phyloP scores from a whole-genome alignment of 2,329 filamentous ascomycete species.

The Bipolaris oryzae region DNA sequence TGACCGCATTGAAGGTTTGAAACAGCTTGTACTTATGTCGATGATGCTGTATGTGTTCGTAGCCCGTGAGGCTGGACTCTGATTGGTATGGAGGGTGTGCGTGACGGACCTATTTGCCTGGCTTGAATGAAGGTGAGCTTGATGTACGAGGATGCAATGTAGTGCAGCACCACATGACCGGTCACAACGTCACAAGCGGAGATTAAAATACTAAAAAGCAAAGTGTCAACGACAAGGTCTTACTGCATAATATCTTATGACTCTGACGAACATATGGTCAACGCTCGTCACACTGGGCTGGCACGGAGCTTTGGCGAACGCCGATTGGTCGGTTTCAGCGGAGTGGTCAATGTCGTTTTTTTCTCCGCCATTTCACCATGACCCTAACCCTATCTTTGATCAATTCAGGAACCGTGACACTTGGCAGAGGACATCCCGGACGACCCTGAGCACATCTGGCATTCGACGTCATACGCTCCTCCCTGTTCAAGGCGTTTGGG shows the following conservation, averaged over 20 bases:
- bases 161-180: neutral
- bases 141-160: neutral
- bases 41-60: neutral
- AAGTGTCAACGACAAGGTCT: neutral
- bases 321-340: constrained; percentile 23
- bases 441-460: neutral
- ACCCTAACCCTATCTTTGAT: neutral
- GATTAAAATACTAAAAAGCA: neutral
- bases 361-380: constrained; percentile 3
- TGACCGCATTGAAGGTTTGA: neutral
- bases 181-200: neutral
- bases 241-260: neutral
- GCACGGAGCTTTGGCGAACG: constrained; percentile 11
- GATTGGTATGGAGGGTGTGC: neutral
- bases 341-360: constrained; percentile 19
- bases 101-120: neutral
- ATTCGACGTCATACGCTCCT: constrained; percentile 28
- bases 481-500: constrained; percentile 24
- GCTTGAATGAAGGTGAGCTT: neutral
- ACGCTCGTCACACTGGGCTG: neutral
- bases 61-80: neutral
- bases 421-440: neutral
- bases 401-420: neutral
- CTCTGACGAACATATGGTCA: neutral
- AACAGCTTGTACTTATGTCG: neutral